Base-by-base conservation (phyloP, 108 stramenopile genomes). In the Cyclotella sp. region DNA sequence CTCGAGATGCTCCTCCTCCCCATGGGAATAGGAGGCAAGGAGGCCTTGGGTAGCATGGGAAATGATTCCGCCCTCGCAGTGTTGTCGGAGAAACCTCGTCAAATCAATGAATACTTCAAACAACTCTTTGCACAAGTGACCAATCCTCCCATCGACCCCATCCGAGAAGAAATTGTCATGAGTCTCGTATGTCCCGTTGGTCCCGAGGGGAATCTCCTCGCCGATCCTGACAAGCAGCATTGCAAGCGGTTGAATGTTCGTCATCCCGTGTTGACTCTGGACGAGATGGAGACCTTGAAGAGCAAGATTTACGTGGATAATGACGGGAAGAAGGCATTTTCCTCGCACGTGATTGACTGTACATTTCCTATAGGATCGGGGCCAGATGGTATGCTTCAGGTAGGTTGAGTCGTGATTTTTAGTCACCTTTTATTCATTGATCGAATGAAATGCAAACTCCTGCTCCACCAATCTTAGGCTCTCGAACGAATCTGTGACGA, bases 71-170 rank as follows among this genome's bases (percentile, higher is more conserved):
- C 98, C 9, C 88, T 99, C 16, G 98, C 98, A 22, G 97, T 97
- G 13, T 83, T 99, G 55, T 97, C 97, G 9, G 89, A 94, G 57
- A 79, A 97, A 68, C 97, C 98, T 26, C 92, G 97, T 30, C 92
- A 90, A 74, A 87, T 97, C 16, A 90, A 87, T 70, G 97, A 98
- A 75, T 99, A 98, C 83, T 97, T 99, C 90, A 99, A 99, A 88
- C 98, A 99, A 82, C 93, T 97, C 55, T 99, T 99, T 78, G 98
- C 98, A 0, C 93, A 98, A 79, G 98, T 99, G 55, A 99, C 98
- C 42, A 99, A 99, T 72, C 98, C 98, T 63, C 97, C 98, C 14
- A 99, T 99, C 73, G 98, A 99, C 75, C 97, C 98, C 1, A 94
- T 99, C 71, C 91, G 97, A 44, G 98, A 99, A 85, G 97, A 97